Evolutionary conservation across 75 land plant genomes (phyloP), one percentile per base, ranked within the genome.

Genomic region (Azolla pinnata): DNA sequence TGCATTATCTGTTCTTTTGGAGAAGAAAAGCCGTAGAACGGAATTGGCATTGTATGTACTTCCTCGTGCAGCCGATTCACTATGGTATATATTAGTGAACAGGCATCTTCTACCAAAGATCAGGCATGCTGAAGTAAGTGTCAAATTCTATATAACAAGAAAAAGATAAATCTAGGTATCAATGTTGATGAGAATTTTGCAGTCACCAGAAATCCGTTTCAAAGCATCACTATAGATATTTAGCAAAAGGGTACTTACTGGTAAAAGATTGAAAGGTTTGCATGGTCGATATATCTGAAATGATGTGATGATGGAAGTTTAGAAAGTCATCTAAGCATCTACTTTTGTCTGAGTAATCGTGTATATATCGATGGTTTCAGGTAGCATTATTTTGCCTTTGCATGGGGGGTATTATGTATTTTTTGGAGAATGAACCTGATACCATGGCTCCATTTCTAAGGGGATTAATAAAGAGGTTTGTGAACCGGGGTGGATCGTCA

Each of bases 321-420:
- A n/a, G n/a, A n/a, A n/a, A n/a, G n/a, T n/a, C n/a, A n/a, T n/a
- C n/a, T n/a, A n/a, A n/a, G n/a, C n/a, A n/a, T n/a, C n/a, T n/a
- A n/a, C n/a, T n/a, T n/a, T n/a, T n/a, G n/a, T n/a, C n/a, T n/a
- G n/a, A n/a, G n/a, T n/a, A n/a, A n/a, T n/a, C n/a, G n/a, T n/a
- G n/a, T n/a, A n/a, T n/a, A n/a, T n/a, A n/a, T n/a, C n/a, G n/a
- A n/a, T n/a, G n/a, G n/a, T 50, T 56, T 5, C 84, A 92, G 97
- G 95, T 92, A 38, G 79, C 85, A 24, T 63, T 92, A 18, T 92
- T 92, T 48, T 82, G 85, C 54, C 35, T 75, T 17, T 92, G 90
- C 65, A 92, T 84, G 95, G 95, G 97, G 44, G 89, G 84, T 65
- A 79, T 88, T 44, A 92, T 92, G 97, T 88, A 88, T 62, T 92